Base-by-base conservation (phyloP, 768 basidiomycete species). In the Albatrellus ellisii region DNA sequence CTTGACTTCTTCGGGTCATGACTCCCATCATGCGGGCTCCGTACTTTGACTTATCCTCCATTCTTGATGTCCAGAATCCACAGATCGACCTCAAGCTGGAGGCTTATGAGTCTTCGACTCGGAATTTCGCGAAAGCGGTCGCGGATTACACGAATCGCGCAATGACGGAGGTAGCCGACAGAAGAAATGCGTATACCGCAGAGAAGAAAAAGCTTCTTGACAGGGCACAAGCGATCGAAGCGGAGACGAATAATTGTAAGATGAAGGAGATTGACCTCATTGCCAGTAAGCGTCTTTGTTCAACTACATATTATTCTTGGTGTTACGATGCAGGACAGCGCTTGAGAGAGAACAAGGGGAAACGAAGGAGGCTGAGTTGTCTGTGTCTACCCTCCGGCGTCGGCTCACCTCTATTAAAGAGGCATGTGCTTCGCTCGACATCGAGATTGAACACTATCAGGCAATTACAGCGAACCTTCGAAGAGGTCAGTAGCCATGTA, bases 261-360 rank as follows among this genome's bases (percentile, higher is more conserved):
- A 55, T 83, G 39, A 71, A 67, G 52, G 89, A 91, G 59, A 79
- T 87, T 24, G 79, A 85, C 39, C 68, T 92, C 42, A 68, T 87
- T 2, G 71, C 74, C 43, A 73, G 88, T 89, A 57, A n/a, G 73
- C 63, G 18, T 25, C 3, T 34, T 42, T 15, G 18, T 21, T 14
- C 29, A n/a, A 35, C 18, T 25, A 50, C 4, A 29, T 20, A 9
- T 7, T 36, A 11, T n/a, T 34, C 28, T 18, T 9, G 34, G 21
- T 20, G 4, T 26, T 29, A 33, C 6, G 12, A 20, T 8, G 15
- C 18, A 11, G 17, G 8, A 15, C 45, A 83, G 83, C 72, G 8
- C 59, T 87, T 38, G 77, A 75, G 50, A 62, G 65, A 41, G 85
- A 87, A 54, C 74, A 77, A 44, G 77, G 80, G 42, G 85, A 87